Evolutionary conservation across 805 yeast genomes (phyloP).

Genomic region (Yarrowia osloensis): DNA sequence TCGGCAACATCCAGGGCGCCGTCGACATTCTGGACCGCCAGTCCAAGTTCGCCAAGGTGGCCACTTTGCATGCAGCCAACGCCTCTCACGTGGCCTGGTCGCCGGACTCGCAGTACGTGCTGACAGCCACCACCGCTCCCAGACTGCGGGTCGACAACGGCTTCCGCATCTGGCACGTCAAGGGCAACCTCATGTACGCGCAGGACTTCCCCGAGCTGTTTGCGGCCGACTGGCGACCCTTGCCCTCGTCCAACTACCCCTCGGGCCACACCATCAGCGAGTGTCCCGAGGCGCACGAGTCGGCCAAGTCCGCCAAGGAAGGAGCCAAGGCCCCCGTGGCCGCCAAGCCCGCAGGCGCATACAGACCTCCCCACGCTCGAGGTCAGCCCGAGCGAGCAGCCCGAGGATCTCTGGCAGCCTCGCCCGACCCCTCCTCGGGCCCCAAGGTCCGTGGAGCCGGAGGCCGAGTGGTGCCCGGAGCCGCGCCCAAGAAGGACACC

Average conservation of each 20-base stretch:
- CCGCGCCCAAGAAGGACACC: slow-evolving; percentile 46
- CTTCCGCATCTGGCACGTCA: slow-evolving; percentile 87
- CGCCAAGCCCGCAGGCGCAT: slow-evolving; percentile 80
- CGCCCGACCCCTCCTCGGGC: slow-evolving; percentile 33
- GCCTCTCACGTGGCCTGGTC: slow-evolving; percentile 98
- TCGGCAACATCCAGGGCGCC: slow-evolving; percentile 96
- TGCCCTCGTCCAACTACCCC: slow-evolving; percentile 57
- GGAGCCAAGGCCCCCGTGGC: slow-evolving; percentile 41
- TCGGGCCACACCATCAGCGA: slow-evolving; percentile 45
- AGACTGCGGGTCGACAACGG: slow-evolving; percentile 96
- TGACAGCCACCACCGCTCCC: slow-evolving; percentile 97
- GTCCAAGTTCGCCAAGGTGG: slow-evolving; percentile 74
- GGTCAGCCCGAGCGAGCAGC: slow-evolving; percentile 36
- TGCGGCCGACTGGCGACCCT: slow-evolving; percentile 83
- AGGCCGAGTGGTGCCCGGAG: slow-evolving; percentile 35
- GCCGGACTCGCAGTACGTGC: slow-evolving; percentile 89
- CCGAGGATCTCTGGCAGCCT: slow-evolving; percentile 42
- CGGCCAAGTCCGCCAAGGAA: slow-evolving; percentile 48
- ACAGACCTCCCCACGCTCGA: slow-evolving; percentile 96
- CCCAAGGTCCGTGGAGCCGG: slow-evolving; percentile 32
- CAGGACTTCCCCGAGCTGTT: slow-evolving; percentile 81
- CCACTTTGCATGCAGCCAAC: slow-evolving; percentile 86
- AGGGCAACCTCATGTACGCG: slow-evolving; percentile 76
- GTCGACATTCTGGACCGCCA: slow-evolving; percentile 94
- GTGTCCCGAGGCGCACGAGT: slow-evolving; percentile 68